phyloP scores from a whole-genome alignment of 2,329 filamentous ascomycete genomes.

The Geosmithia flava region DNA sequence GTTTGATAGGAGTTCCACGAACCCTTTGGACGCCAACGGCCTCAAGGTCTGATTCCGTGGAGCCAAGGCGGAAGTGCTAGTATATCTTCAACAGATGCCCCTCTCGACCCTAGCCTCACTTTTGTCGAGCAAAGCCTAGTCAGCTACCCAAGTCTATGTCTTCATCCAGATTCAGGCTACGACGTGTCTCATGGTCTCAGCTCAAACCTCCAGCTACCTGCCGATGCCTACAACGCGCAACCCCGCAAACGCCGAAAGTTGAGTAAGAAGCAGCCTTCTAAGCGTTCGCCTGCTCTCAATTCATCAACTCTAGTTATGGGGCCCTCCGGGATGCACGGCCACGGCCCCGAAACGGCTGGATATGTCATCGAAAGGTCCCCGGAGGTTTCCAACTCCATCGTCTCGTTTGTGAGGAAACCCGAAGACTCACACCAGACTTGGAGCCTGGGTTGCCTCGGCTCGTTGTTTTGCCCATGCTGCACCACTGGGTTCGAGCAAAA shows the following conservation, averaged over 20 bases:
- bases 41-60: not conserved
- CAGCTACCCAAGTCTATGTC: not conserved
- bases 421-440: conserved; percentile 11
- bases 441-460: conserved; percentile 14
- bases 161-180: not conserved
- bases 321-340: too few relatives aligned
- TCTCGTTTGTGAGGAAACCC: not conserved
- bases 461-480: conserved; percentile 18
- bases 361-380: not conserved
- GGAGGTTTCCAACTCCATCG: not conserved
- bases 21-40: conserved; percentile 12
- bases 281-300: not conserved
- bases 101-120: not conserved
- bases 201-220: not conserved
- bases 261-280: not conserved
- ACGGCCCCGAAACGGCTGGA: not conserved
- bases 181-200: not conserved
- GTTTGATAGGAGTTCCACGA: conserved; percentile 17
- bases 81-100: not conserved
- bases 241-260: not conserved
- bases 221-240: not conserved
- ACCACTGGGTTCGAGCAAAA: conserved; percentile 11
- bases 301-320: not conserved
- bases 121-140: not conserved
- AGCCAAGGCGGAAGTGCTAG: not conserved